Base-by-base conservation (phyloP, 805 yeast genomes). In the Schwanniomyces occidentalis region DNA sequence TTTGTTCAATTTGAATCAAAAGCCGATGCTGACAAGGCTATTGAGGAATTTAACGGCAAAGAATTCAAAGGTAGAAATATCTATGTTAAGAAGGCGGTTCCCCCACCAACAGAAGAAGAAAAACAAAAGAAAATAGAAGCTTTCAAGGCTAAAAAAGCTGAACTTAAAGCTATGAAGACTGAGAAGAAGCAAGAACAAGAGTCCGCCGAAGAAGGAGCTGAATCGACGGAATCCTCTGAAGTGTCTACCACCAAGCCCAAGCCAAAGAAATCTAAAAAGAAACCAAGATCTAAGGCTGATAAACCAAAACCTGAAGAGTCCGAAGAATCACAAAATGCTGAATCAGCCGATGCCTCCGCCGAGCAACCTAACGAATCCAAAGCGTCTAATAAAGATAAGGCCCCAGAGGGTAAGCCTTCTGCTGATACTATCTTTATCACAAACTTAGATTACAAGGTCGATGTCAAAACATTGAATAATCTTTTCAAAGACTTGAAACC, bases 391-490 rank as follows among this genome's bases (percentile, higher is more conserved):
- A 18, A 35, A 12, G 32, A 37, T n/a, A 32, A 43, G 37, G 32
- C 47, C 2, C 70, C 71, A 10, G 77, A 73, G 37, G 85, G 85
- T 13, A 56, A 58, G 14, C 74, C 77, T 12, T 78, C 87, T 3
- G 60, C 59, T 27, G 75, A 71, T 35, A 80, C 88, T 3, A 68
- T 81, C 21, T 82, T 79, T 56, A 70, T 82, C 41, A 73, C 80
- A 30, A 80, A 79, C 49, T 63, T 82, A 48, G 80, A 77, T 45
- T 71, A 69, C 45, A 67, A 64, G 37, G 74, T 72, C 16, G 71
- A 72, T 26, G 63, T 58, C 20, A 71, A 70, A 26, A 69, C 69
- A 30, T 63, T 82, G 51, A 59, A 48, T 39, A 66, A 58, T 41
- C 60, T 71, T 38, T 71, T 77, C 51, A 58, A 63, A 35, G 72